Conservation (phyloP, 331 rosid genomes). For the Telfairia occidentalis region DNA sequence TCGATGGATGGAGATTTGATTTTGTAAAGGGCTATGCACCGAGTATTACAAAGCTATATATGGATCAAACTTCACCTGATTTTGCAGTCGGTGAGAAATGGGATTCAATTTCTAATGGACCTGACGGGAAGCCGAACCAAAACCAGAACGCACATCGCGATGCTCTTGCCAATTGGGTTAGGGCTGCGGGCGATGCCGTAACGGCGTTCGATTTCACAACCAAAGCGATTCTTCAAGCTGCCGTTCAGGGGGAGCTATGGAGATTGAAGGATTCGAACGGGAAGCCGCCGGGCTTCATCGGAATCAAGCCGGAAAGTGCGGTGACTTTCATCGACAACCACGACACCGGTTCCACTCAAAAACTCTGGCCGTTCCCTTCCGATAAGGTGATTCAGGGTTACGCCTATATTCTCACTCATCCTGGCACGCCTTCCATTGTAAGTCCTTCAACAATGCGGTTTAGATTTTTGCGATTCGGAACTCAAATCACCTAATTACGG, state of each 20-base stretch:
- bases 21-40: conserved; percentile 55
- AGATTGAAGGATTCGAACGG: conserved; percentile 54
- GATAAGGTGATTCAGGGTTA: conserved; percentile 69
- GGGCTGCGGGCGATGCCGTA: conserved; percentile 35
- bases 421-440: conserved; percentile 66
- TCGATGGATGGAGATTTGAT: conserved; percentile 69
- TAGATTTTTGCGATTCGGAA: background rate
- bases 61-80: conserved; percentile 45
- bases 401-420: conserved; percentile 71
- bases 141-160: conserved; percentile 45
- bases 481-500: background rate
- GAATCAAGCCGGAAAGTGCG: conserved; percentile 54
- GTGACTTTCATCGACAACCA: conserved; percentile 74
- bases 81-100: conserved; percentile 76
- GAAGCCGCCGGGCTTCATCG: conserved; percentile 63
- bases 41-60: conserved; percentile 33
- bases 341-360: conserved; percentile 71
- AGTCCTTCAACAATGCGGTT: background rate
- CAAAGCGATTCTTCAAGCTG: conserved; percentile 54
- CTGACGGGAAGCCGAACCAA: conserved; percentile 26
- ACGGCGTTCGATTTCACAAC: conserved; percentile 69
- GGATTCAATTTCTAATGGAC: conserved; percentile 25
- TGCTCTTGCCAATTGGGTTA: conserved; percentile 37
- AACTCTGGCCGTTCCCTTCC: conserved; percentile 58
- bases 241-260: conserved; percentile 63